Conservation (phyloP, 176 grass and related monocot species). For the Pontederia crassipes region DNA sequence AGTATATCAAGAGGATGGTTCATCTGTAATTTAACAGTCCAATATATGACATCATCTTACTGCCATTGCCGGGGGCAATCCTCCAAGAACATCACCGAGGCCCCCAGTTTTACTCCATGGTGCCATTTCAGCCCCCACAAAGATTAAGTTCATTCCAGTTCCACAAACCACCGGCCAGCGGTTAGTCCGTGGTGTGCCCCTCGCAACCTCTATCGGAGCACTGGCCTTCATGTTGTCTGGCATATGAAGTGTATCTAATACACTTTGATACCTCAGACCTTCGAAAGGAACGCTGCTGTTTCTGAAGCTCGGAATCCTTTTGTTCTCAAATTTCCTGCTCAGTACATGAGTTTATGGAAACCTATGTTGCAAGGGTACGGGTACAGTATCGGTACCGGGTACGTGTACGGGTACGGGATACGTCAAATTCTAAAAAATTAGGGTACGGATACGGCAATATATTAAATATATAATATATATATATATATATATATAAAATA, state of each 20-base stretch:
- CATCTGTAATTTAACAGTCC: too few relatives aligned
- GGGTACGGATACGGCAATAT: too few relatives aligned
- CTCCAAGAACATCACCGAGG: conserved; percentile 83
- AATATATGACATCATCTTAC: conserved; percentile 9
- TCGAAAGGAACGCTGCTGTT: conserved; percentile 10
- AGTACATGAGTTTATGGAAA: conserved; percentile 16
- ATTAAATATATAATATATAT: too few relatives aligned
- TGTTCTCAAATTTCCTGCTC: conserved; percentile 20
- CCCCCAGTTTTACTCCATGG: conserved; percentile 96
- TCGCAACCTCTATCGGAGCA: conserved; percentile 2
- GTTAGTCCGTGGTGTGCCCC: neutral
- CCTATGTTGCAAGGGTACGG: too few relatives aligned
- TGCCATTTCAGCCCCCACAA: conserved; percentile 71
- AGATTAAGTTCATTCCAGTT: conserved; percentile 67
- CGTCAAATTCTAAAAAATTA: too few relatives aligned
- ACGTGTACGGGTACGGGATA: too few relatives aligned
- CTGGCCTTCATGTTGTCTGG: conserved; percentile 9
- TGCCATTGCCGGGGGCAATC: conserved; percentile 63
- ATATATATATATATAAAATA: too few relatives aligned
- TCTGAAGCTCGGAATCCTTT: conserved; percentile 2
- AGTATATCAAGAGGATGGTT: too few relatives aligned
- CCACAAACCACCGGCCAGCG: conserved; percentile 24
- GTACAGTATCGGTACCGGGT: too few relatives aligned
- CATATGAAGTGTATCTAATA: conserved; percentile 21
- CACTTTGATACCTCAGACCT: conserved; percentile 8